A percentile compares a stretch with the other conserved stretches of the same genome.
Conservation (phyloP, 2,329 filamentous ascomycete species). For the Aureobasidium subglaciale region DNA sequence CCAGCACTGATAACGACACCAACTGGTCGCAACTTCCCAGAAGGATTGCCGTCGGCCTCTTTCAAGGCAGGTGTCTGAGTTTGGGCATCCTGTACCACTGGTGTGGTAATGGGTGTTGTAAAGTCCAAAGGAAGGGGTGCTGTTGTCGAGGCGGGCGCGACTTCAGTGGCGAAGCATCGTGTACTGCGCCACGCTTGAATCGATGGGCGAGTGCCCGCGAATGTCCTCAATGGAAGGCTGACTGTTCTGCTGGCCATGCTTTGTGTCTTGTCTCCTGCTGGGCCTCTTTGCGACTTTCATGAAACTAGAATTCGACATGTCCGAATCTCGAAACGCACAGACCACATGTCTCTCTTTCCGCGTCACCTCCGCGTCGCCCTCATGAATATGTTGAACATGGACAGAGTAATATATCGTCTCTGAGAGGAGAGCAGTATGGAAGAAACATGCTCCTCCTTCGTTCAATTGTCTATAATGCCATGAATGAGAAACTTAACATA, state of each 20-base stretch:
- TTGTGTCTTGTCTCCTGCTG: neutral
- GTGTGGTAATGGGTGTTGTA: neutral
- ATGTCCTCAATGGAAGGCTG: neutral
- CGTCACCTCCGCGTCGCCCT: neutral
- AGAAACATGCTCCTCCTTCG: too few relatives aligned
- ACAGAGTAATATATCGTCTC: too few relatives aligned
- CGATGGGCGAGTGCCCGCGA: conserved; percentile 9
- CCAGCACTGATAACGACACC: conserved; percentile 73
- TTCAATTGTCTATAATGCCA: neutral
- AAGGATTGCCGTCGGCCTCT: neutral
- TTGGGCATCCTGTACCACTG: neutral
- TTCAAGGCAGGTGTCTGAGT: neutral
- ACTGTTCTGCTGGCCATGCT: conserved; percentile 10
- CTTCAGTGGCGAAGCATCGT: conserved; percentile 11
- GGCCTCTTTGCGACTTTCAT: neutral
- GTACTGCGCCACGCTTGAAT: conserved; percentile 15
- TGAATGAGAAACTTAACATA: neutral
- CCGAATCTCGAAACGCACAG: neutral
- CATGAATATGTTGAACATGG: too few relatives aligned
- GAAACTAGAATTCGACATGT: neutral
- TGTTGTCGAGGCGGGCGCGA: conserved; percentile 1
- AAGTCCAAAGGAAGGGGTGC: neutral
- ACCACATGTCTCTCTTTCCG: neutral
- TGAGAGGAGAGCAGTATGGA: too few relatives aligned
- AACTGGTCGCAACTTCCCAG: conserved; percentile 15